A percentile compares a stretch with the other conserved stretches of the same genome.
Conservation (phyloP, 2,329 filamentous ascomycete genomes). For the Dothiorella sarmentorum region DNA sequence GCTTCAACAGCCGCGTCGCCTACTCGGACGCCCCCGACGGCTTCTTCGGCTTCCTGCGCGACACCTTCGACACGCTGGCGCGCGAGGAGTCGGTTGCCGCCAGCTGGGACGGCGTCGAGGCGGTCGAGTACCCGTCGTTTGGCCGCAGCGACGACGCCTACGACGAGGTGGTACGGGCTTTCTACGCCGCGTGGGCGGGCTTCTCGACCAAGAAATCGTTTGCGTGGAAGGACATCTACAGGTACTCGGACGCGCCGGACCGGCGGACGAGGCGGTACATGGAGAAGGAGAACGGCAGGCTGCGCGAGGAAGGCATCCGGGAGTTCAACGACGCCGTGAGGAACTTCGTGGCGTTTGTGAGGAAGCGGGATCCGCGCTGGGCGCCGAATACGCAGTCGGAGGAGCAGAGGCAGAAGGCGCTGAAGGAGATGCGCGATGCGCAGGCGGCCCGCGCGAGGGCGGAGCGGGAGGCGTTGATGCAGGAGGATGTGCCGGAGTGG, state of each 20-base stretch:
- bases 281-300: constrained; percentile 90
- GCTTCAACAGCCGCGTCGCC: constrained; percentile 72
- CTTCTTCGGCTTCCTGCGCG: constrained; percentile 77
- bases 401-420: constrained; percentile 71
- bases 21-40: constrained; percentile 77
- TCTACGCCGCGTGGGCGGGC: constrained; percentile 76
- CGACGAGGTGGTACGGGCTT: constrained; percentile 71
- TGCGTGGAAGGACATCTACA: constrained; percentile 83
- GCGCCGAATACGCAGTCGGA: constrained; percentile 73
- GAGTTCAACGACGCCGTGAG: constrained; percentile 93
- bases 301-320: constrained; percentile 74
- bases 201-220: constrained; percentile 86
- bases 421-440: constrained; percentile 74
- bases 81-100: constrained; percentile 75
- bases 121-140: constrained; percentile 74
- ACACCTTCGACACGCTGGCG: constrained; percentile 76
- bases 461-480: constrained; percentile 71
- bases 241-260: constrained; percentile 81
- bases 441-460: constrained; percentile 82
- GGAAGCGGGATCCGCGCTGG: constrained; percentile 87
- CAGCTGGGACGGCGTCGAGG: constrained; percentile 61
- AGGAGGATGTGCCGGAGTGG: constrained; percentile 71
- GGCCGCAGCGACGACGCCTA: constrained; percentile 72
- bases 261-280: constrained; percentile 76
- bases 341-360: constrained; percentile 80